A percentile compares a stretch with the other conserved stretches of the same genome.
Evolutionary conservation across 2,329 filamentous ascomycete genomes (phyloP).

Genomic region (Nemania sp.): DNA sequence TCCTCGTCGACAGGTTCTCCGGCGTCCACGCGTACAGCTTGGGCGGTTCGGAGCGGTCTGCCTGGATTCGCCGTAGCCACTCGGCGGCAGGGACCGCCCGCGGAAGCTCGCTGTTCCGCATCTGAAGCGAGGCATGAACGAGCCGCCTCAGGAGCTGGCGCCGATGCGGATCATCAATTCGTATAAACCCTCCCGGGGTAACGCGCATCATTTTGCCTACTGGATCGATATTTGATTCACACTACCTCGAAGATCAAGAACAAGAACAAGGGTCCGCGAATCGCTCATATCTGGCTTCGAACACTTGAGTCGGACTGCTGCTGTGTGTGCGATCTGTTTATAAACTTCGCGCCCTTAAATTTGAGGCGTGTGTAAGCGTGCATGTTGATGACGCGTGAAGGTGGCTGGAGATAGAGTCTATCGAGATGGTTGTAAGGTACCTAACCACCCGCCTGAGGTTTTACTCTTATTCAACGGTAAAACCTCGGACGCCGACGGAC

Average conservation of each 20-base stretch:
- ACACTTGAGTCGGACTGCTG: background rate
- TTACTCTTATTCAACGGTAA: slow-evolving; percentile 6
- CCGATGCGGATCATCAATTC: background rate
- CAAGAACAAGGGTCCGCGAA: background rate
- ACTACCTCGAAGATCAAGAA: background rate
- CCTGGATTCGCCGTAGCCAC: slow-evolving; percentile 34
- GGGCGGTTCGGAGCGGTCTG: slow-evolving; percentile 27
- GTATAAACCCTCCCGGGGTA: background rate
- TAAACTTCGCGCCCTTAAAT: background rate
- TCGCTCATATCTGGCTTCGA: background rate
- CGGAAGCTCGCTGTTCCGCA: background rate
- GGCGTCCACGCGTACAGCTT: slow-evolving; percentile 40
- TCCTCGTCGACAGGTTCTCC: slow-evolving; percentile 32
- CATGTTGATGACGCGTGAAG: background rate
- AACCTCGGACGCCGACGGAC: slow-evolving; percentile 15
- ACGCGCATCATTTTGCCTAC: slow-evolving; percentile 13
- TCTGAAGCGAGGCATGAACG: slow-evolving; percentile 7
- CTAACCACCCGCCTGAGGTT: too few relatives aligned
- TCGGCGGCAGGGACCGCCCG: slow-evolving; percentile 16
- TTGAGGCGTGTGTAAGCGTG: background rate
- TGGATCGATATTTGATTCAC: background rate
- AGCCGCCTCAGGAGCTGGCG: background rate
- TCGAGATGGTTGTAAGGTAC: too few relatives aligned
- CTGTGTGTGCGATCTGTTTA: background rate
- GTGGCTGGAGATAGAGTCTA: too few relatives aligned